Conservation (phyloP, 179 eudicot species). For the Kewa caespitosa region DNA sequence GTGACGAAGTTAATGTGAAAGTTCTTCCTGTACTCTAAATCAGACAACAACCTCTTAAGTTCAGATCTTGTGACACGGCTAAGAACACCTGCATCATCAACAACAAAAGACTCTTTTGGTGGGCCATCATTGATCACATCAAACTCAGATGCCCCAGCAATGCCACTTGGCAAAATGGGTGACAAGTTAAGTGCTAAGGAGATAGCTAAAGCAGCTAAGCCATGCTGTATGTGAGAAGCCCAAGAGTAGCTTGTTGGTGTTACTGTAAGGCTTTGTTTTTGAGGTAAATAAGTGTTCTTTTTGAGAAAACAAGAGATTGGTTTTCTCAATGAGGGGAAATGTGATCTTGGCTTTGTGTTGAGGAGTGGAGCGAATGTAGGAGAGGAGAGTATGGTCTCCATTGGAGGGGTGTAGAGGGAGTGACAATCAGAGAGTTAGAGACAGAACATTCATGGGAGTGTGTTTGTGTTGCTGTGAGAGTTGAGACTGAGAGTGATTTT, state of each 20-base stretch:
- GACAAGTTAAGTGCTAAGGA: slow-evolving; percentile 72
- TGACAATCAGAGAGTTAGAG: slow-evolving; percentile 21
- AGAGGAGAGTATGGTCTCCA: slow-evolving; percentile 90
- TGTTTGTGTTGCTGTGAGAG: background rate
- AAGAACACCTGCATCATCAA: slow-evolving; percentile 98
- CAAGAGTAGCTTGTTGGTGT: slow-evolving; percentile 48
- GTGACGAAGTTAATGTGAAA: slow-evolving; percentile 73
- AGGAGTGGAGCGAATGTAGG: slow-evolving; percentile 51
- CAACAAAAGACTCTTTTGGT: slow-evolving; percentile 70
- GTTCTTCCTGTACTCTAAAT: slow-evolving; percentile 93
- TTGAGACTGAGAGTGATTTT: slow-evolving; percentile 12
- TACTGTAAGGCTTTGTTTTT: slow-evolving; percentile 40
- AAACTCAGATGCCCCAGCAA: slow-evolving; percentile 81
- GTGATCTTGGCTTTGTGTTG: slow-evolving; percentile 44
- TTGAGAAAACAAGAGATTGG: slow-evolving; percentile 48
- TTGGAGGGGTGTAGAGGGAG: slow-evolving; percentile 32
- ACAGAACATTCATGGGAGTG: slow-evolving; percentile 22
- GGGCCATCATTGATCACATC: slow-evolving; percentile 86
- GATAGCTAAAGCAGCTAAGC: slow-evolving; percentile 77
- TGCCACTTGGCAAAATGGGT: slow-evolving; percentile 38
- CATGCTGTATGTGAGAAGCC: slow-evolving; percentile 64
- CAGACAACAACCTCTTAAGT: slow-evolving; percentile 75
- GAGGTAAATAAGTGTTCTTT: slow-evolving; percentile 40
- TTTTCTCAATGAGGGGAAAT: slow-evolving; percentile 35
- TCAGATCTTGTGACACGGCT: slow-evolving; percentile 85